A percentile compares a stretch with the other conserved stretches of the same genome.
Conservation (phyloP, 148 eudicot genomes). For the Persicaria tinctoria region DNA sequence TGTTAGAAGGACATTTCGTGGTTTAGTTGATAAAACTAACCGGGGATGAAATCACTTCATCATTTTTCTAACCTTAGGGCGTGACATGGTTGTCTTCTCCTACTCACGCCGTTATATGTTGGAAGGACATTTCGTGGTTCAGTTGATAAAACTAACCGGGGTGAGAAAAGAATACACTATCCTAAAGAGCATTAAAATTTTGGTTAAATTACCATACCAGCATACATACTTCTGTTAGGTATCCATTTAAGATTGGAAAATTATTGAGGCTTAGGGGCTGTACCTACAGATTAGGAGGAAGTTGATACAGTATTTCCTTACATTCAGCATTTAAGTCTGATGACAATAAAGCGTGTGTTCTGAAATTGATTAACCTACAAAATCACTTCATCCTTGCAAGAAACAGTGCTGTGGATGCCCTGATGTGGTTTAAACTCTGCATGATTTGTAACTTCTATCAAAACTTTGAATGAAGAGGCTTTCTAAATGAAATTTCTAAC, state of each 20-base stretch:
- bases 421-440: neutral
- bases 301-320: neutral
- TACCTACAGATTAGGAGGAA: neutral
- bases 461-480: neutral
- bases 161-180: neutral
- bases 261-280: neutral
- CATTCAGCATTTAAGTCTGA: neutral
- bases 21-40: neutral
- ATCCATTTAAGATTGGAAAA: neutral
- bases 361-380: neutral
- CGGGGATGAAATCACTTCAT: neutral
- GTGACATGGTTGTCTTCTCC: too few species aligned
- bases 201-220: neutral
- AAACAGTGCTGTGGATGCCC: neutral
- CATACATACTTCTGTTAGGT: neutral
- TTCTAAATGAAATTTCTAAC: neutral
- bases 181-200: neutral
- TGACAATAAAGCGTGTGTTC: neutral
- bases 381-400: neutral
- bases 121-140: neutral
- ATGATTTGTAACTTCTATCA: neutral
- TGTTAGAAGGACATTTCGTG: neutral
- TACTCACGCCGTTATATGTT: neutral
- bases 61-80: too few species aligned
- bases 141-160: neutral